A percentile compares a stretch with the other conserved stretches of the same genome.
phyloP scores from a whole-genome alignment of 768 basidiomycete species.

The Lactarius sp. region DNA sequence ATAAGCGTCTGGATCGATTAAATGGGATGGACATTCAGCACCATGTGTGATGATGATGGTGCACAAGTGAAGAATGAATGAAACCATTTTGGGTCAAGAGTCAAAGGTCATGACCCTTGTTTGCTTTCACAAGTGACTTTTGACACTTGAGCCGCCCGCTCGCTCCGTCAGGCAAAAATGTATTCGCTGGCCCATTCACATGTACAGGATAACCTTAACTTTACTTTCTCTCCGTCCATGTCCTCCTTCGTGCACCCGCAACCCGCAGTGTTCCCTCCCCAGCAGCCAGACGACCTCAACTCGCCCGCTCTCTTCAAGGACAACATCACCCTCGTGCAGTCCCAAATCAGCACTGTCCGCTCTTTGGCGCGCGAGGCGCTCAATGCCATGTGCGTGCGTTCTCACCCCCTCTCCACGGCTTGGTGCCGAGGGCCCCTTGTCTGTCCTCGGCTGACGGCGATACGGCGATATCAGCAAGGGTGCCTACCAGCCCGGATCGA shows the following conservation, averaged over 20 bases:
- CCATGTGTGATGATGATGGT: slow-evolving; percentile 10
- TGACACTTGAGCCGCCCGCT: too few relatives aligned
- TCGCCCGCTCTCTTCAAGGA: slow-evolving; percentile 24
- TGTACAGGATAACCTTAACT: slow-evolving; percentile 10
- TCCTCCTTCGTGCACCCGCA: slow-evolving; percentile 13
- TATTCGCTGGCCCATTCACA: neutral
- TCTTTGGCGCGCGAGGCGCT: slow-evolving; percentile 21
- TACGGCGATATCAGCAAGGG: slow-evolving; percentile 7
- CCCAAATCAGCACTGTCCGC: slow-evolving; percentile 16
- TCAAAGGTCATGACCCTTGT: neutral
- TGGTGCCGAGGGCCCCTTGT: neutral
- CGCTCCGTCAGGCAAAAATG: neutral
- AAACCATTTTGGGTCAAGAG: neutral
- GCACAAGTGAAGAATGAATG: neutral
- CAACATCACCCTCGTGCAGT: slow-evolving; percentile 18
- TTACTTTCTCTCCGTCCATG: slow-evolving; percentile 12
- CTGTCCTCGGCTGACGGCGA: neutral
- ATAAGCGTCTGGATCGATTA: neutral
- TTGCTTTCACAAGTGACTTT: neutral
- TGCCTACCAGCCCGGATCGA: slow-evolving; percentile 22
- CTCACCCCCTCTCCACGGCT: neutral
- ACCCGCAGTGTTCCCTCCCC: slow-evolving; percentile 11
- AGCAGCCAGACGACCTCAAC: slow-evolving; percentile 21
- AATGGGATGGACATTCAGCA: neutral
- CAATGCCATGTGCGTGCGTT: slow-evolving; percentile 22